phyloP scores from a whole-genome alignment of 164 flowering plant species.

The Tinospora cordifolia region DNA sequence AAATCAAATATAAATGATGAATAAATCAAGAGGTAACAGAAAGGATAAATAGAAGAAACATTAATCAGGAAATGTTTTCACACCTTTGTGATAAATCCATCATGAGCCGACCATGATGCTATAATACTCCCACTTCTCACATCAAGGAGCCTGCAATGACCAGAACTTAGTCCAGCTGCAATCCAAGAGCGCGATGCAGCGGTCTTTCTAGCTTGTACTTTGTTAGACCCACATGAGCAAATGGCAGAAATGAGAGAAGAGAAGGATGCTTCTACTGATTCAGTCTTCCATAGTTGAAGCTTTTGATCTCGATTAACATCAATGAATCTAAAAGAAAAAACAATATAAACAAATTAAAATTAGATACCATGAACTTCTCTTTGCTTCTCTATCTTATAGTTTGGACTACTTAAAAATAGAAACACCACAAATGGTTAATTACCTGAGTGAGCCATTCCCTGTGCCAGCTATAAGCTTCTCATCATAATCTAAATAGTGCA shows the following conservation, averaged over 20 bases:
- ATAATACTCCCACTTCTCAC: slow-evolving; percentile 68
- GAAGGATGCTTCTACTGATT: slow-evolving; percentile 47
- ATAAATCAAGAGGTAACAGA: neutral
- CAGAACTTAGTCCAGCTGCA: slow-evolving; percentile 82
- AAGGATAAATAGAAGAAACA: neutral
- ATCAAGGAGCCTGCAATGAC: slow-evolving; percentile 74
- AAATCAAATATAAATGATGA: neutral
- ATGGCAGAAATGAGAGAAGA: slow-evolving; percentile 82
- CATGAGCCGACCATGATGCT: slow-evolving; percentile 90
- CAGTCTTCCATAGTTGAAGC: slow-evolving; percentile 88
- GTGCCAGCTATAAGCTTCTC: slow-evolving; percentile 74
- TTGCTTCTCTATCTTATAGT: neutral
- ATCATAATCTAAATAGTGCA: slow-evolving; percentile 52
- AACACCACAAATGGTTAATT: slow-evolving; percentile 7
- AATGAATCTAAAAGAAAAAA: slow-evolving; percentile 50
- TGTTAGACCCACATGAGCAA: slow-evolving; percentile 69
- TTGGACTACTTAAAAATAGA: neutral
- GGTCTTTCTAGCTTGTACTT: slow-evolving; percentile 29
- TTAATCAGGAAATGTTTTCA: neutral
- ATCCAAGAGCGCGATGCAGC: slow-evolving; percentile 58
- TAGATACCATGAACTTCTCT: neutral
- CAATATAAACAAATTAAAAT: neutral
- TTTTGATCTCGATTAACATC: slow-evolving; percentile 68
- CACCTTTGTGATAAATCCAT: slow-evolving; percentile 91
- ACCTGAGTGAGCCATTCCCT: slow-evolving; percentile 93